phyloP scores from a whole-genome alignment of 345 rosid species.

The Orychophragmus violaceus region DNA sequence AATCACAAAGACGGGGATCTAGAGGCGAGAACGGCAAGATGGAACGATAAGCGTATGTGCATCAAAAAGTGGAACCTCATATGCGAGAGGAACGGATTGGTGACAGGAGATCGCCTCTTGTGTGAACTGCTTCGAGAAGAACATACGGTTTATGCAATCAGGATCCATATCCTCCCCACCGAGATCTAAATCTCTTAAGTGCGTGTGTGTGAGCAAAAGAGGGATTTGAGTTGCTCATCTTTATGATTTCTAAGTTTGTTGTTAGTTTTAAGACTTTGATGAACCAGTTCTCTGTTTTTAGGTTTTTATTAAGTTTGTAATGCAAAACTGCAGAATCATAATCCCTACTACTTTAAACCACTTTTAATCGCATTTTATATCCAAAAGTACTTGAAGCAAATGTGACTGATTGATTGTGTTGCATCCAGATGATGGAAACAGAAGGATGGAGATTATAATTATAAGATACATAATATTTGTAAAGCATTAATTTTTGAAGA shows the following conservation, averaged over 20 bases:
- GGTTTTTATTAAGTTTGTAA: background rate
- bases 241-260: background rate
- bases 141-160: background rate
- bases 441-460: too few species aligned
- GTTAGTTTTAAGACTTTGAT: background rate
- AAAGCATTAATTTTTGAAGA: background rate
- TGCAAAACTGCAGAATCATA: background rate
- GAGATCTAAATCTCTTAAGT: background rate
- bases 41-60: background rate
- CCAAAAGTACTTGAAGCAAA: background rate
- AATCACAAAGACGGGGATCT: background rate
- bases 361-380: background rate
- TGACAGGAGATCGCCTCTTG: background rate
- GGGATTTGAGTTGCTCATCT: background rate
- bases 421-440: background rate
- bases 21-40: background rate
- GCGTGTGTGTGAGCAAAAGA: background rate
- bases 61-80: background rate
- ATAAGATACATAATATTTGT: background rate
- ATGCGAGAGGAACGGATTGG: background rate
- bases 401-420: background rate
- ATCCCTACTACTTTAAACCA: background rate
- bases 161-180: background rate
- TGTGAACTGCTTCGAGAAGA: background rate
- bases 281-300: background rate